Base-by-base conservation (phyloP, 257 asterid species). In the Nemophila menziesii region DNA sequence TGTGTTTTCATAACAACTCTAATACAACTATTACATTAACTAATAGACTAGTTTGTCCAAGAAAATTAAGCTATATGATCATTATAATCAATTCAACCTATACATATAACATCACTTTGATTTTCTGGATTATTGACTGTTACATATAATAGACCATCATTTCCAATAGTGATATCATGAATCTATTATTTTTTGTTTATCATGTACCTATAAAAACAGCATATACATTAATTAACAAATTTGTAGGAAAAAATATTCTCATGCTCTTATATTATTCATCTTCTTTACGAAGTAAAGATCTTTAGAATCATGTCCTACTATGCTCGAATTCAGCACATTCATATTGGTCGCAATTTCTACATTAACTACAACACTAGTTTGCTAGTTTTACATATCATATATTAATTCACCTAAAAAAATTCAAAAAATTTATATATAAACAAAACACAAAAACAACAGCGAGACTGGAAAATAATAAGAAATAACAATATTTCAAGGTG, bases 61-160 rank as follows among this genome's bases (percentile, higher is more conserved):
- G 99, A 90, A 72, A 90, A 90, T 43, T 96, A 79, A 41, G 99
- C 99, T 72, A 90, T 85, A 60, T 90, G 96, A 67, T 90, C 96
- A 54, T 63, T 90, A 69, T 90, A 85, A 79, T 90, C 99, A 61
- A 90, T 90, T 65, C 99, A 96, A 29, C 99, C 99, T 68, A 90
- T 94, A 67, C 99, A 96, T 67, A 90, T 90, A 60, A 90, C 93
- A 73, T 90, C 99, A 69, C 96, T 90, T 68, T 90, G 99, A 70
- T 90, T 96, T 29, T 96, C 96, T 44, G 99, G 99, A 64, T 90
- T 90, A 76, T 90, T 90, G 49, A 90, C 72, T 60, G 99, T 90
- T 61, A 96, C 99, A 73, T 90, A 90, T 48, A 90, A 93, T 43
- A 96, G 96, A 48, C 99, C 99, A 49, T 90, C 99, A 36, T 90